Evolutionary conservation across 306 rosid species (phyloP).

Genomic region (Lotus japonicus): DNA sequence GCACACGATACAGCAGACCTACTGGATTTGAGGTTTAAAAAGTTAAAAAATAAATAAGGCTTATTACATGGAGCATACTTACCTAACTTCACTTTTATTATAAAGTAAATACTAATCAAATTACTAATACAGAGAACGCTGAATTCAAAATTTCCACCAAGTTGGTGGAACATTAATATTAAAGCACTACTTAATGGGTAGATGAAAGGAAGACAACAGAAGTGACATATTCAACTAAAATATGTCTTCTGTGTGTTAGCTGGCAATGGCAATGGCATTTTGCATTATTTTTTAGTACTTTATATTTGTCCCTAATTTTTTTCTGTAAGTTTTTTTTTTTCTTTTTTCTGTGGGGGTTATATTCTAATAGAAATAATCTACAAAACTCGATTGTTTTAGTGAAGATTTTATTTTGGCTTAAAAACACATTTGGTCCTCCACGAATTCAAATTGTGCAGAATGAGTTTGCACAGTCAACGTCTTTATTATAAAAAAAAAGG

Average conservation of each 20-base stretch:
- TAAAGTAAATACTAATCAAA: neutral
- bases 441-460: too few species aligned
- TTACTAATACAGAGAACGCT: neutral
- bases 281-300: neutral
- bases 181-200: conserved; percentile 25
- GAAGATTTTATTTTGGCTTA: too few species aligned
- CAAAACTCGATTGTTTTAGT: too few species aligned
- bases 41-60: neutral
- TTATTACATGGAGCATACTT: neutral
- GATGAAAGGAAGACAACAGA: conserved; percentile 7
- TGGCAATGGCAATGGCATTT: neutral
- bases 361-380: neutral
- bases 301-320: too few species aligned
- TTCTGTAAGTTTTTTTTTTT: neutral
- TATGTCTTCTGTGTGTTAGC: neutral
- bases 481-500: too few species aligned
- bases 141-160: conserved; percentile 15
- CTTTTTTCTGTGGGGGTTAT: neutral
- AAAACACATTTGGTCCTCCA: too few species aligned
- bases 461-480: too few species aligned
- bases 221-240: neutral
- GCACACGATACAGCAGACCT: neutral
- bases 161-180: conserved; percentile 22
- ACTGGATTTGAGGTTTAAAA: neutral
- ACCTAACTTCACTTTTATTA: neutral